phyloP scores from a whole-genome alignment of 306 rosid species.

The Fragaria iinumae region DNA sequence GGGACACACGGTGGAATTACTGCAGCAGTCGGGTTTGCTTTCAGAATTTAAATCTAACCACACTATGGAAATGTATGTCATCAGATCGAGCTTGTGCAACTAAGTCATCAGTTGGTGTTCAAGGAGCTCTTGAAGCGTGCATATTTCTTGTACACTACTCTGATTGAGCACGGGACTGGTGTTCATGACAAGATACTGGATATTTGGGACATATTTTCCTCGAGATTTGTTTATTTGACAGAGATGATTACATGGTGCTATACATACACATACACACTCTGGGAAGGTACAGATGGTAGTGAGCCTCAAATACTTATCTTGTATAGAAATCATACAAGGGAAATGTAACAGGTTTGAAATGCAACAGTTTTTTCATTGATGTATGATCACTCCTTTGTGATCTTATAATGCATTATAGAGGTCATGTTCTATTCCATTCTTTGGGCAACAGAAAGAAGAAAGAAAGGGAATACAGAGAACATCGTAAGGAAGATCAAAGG shows the following conservation, averaged over 20 bases:
- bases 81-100: conserved; percentile 22
- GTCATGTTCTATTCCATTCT: neutral
- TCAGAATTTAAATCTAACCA: conserved; percentile 13
- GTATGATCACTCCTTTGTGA: neutral
- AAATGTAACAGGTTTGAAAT: neutral
- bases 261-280: neutral
- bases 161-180: neutral
- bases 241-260: neutral
- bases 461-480: neutral
- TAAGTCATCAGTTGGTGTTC: neutral
- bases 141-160: conserved; percentile 15
- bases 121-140: conserved; percentile 11
- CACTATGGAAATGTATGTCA: neutral
- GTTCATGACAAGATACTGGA: conserved; percentile 1
- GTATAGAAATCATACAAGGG: conserved; percentile 12
- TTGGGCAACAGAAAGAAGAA: conserved; percentile 4
- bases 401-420: neutral
- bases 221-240: neutral
- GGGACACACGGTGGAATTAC: neutral
- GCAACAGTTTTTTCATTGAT: conserved; percentile 8
- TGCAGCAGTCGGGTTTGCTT: conserved; percentile 13
- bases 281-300: conserved; percentile 8
- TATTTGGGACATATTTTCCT: neutral
- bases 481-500: conserved; percentile 9
- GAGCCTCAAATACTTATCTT: neutral